Base-by-base conservation (phyloP, 2,329 filamentous ascomycete species). In the Aspergillus arachidicola region DNA sequence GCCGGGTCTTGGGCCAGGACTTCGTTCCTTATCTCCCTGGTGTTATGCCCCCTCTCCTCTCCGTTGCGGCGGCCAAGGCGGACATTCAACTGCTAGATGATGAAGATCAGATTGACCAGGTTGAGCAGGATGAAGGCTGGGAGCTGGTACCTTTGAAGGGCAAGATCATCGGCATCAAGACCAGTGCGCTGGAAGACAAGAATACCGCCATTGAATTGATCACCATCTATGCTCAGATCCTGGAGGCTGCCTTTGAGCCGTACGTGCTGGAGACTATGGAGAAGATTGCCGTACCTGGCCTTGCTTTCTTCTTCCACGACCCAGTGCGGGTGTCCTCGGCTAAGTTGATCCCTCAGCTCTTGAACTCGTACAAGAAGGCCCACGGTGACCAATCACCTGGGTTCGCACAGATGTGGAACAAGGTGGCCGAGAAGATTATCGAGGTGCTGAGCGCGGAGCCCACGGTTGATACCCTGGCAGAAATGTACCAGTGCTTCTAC, bases 401-500 rank as follows among this genome's bases (percentile, higher is more conserved):
- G 73, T 88, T 98, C 60, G 85, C 84, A n/a, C 86, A 87, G 50
- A 86, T 99, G 56, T 99, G 95, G 95, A 86, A 85, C 65, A 89
- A 86, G 60, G 96, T 94, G 4, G 89, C 95, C 11, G 91, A 92
- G 72, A 97, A 97, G 81, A 86, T 98, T 41, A 87, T 99, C 12
- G 95, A 98, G 78, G 94, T 97, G 1, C 85, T 99, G 45, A 92
- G 90, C 65, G 94, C 94, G 0, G 95, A 99, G 81, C 94, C 95
- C 23, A 93, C 94, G 1, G 94, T 99, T 63, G 95, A 99, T 72
- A 97, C 95, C 0, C 86, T 99, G 54, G 94, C 95, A 1, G 95
- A 98, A 80, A 97, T 99, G 93, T 99, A 97, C 80, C 94, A 98
- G 79, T 99, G 95, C 83, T 99, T 99, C 83, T 99, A 99, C 78